Conservation (phyloP, 2,329 filamentous ascomycete species). For the Penicillium psychrosexuale region DNA sequence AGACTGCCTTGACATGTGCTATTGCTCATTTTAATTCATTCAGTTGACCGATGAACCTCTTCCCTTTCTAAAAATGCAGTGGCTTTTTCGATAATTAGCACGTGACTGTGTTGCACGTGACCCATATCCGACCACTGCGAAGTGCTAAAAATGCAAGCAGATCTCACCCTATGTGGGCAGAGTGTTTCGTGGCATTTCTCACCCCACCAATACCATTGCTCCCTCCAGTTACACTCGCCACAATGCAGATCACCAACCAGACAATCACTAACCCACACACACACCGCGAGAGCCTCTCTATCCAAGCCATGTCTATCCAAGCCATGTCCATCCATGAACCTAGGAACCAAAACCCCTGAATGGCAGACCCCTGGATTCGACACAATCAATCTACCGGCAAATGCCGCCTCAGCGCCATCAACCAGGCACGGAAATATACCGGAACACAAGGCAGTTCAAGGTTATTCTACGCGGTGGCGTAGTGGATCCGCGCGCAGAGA, state of each 20-base stretch:
- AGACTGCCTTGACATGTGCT: slow-evolving; percentile 19
- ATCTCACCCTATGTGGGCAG: not conserved
- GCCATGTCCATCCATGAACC: not conserved
- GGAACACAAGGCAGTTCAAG: not conserved
- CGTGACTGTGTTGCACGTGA: not conserved
- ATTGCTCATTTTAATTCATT: slow-evolving; percentile 12
- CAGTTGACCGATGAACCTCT: not conserved
- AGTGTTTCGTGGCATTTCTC: not conserved
- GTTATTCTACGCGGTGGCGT: slow-evolving; percentile 3
- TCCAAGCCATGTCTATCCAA: not conserved
- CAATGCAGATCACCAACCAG: not conserved
- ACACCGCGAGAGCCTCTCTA: not conserved
- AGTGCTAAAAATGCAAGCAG: not conserved
- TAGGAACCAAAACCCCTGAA: not conserved
- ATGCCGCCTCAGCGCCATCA: not conserved
- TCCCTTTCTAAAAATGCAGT: not conserved
- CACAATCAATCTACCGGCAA: not conserved
- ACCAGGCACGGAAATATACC: not conserved
- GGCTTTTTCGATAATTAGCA: not conserved
- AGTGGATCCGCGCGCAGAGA: slow-evolving; percentile 1
- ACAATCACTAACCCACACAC: not conserved
- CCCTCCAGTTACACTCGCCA: slow-evolving; percentile 1
- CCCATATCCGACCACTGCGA: too few species aligned
- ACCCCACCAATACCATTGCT: not conserved
- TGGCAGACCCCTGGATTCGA: too few species aligned